Percentiles rank a stretch among this genome's conserved stretches.
phyloP scores from a whole-genome alignment of 129 eudicot species.

The Escallonia herrerae region DNA sequence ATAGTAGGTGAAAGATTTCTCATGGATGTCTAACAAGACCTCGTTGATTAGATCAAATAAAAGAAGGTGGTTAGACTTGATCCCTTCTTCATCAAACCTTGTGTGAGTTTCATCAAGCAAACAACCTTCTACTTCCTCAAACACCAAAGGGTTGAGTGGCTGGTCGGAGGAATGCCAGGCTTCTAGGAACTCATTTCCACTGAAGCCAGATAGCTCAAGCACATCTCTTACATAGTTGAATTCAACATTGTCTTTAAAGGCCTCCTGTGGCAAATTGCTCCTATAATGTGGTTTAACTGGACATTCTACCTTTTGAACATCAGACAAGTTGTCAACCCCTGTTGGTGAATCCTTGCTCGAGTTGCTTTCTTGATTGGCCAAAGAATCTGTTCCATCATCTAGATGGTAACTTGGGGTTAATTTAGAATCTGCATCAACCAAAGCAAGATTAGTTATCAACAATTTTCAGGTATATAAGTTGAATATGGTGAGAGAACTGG shows the following conservation, averaged over 20 bases:
- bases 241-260: slow-evolving; percentile 27
- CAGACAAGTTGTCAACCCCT: neutral
- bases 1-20: slow-evolving; percentile 52
- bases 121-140: slow-evolving; percentile 47
- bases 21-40: slow-evolving; percentile 52
- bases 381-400: slow-evolving; percentile 4
- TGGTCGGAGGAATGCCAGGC: slow-evolving; percentile 61
- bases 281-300: neutral
- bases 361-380: slow-evolving; percentile 1
- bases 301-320: neutral
- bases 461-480: neutral
- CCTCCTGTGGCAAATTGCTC: slow-evolving; percentile 16
- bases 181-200: slow-evolving; percentile 35
- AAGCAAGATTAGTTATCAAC: neutral
- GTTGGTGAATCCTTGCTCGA: slow-evolving; percentile 2
- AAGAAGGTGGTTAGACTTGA: slow-evolving; percentile 40
- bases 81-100: slow-evolving; percentile 37
- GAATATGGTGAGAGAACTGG: neutral
- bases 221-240: slow-evolving; percentile 61
- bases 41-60: slow-evolving; percentile 72
- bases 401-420: slow-evolving; percentile 9
- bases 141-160: slow-evolving; percentile 58
- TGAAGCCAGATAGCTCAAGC: slow-evolving; percentile 57
- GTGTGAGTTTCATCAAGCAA: slow-evolving; percentile 28
- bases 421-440: slow-evolving; percentile 9